Conservation (phyloP, 768 basidiomycete species). For the Dioszegia hungarica region DNA sequence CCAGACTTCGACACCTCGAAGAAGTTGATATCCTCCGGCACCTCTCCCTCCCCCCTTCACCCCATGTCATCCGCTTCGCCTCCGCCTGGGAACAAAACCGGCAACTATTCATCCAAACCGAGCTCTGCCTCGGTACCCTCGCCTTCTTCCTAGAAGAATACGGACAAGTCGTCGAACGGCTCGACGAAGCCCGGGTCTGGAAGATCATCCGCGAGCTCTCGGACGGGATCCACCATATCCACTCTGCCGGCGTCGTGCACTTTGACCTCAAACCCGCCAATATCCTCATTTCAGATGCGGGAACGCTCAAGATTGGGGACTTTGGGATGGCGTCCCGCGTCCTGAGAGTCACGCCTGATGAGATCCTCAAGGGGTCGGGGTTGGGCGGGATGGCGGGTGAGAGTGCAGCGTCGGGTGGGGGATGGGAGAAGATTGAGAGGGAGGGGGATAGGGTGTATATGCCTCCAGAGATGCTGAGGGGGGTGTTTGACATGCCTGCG, state of each 20-base stretch:
- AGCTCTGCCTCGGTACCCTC: constrained; percentile 91
- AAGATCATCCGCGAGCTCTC: constrained; percentile 83
- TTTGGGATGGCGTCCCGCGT: constrained; percentile 95
- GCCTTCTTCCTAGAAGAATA: constrained; percentile 88
- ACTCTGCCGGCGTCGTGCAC: constrained; percentile 83
- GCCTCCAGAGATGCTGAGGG: constrained; percentile 90
- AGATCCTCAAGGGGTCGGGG: constrained; percentile 43
- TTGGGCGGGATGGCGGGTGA: constrained; percentile 23
- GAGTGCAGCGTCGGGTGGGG: no score
- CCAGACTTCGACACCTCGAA: constrained; percentile 69
- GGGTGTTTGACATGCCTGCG: constrained; percentile 83
- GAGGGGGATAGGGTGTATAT: constrained; percentile 97
- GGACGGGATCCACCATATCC: constrained; percentile 87
- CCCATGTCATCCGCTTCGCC: constrained; percentile 12
- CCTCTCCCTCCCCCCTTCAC: constrained; percentile 51
- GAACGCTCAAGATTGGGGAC: constrained; percentile 93
- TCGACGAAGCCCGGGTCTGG: constrained; percentile 94
- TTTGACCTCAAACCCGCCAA: constrained; percentile 97
- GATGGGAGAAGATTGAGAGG: constrained; percentile 60
- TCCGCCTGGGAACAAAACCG: constrained; percentile 93
- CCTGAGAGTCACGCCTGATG: constrained; percentile 60
- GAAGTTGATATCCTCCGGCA: constrained; percentile 89
- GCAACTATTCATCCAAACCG: constrained; percentile 85
- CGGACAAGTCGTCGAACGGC: constrained; percentile 64
- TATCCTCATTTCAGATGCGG: constrained; percentile 80